Percentiles rank a stretch among this genome's conserved stretches.
phyloP scores from a whole-genome alignment of 2,329 filamentous ascomycete species.

The Colletotrichum sp. region DNA sequence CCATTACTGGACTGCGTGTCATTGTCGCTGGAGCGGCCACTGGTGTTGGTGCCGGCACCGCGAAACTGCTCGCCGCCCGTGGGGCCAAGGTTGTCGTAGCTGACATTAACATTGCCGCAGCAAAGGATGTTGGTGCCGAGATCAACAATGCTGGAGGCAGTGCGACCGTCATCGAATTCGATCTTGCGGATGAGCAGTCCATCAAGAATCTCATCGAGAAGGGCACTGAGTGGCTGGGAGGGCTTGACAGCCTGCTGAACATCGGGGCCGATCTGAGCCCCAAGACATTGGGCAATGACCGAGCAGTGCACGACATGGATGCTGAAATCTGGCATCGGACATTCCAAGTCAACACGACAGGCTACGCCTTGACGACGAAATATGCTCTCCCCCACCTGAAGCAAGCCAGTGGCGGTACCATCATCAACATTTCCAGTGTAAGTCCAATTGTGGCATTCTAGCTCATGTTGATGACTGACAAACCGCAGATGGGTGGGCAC shows the following conservation, averaged over 20 bases:
- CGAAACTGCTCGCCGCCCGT: not conserved
- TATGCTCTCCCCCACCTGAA: not conserved
- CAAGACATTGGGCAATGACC: not conserved
- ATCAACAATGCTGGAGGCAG: not conserved
- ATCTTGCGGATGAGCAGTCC: not conserved
- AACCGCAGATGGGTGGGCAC: not conserved
- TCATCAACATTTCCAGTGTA: constrained; percentile 4
- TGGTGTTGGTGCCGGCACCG: not conserved
- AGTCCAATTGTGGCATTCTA: not conserved
- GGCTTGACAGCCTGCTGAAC: constrained; percentile 1
- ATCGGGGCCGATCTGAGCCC: constrained; percentile 4
- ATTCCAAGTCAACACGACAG: not conserved
- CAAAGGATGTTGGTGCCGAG: not conserved
- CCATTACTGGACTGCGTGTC: not conserved
- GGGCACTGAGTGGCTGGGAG: not conserved
- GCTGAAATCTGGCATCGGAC: not conserved
- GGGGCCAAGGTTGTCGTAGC: not conserved
- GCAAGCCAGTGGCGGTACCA: not conserved
- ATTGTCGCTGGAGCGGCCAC: not conserved
- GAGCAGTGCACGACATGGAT: not conserved
- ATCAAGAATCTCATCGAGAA: not conserved
- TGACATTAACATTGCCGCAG: constrained; percentile 1
- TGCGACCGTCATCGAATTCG: not conserved
- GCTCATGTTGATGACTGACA: not conserved
- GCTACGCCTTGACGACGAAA: not conserved